Evolutionary conservation across 2,329 filamentous ascomycete genomes (phyloP), one percentile per base, ranked within the genome.

Genomic region (Aspergillus arachidicola): DNA sequence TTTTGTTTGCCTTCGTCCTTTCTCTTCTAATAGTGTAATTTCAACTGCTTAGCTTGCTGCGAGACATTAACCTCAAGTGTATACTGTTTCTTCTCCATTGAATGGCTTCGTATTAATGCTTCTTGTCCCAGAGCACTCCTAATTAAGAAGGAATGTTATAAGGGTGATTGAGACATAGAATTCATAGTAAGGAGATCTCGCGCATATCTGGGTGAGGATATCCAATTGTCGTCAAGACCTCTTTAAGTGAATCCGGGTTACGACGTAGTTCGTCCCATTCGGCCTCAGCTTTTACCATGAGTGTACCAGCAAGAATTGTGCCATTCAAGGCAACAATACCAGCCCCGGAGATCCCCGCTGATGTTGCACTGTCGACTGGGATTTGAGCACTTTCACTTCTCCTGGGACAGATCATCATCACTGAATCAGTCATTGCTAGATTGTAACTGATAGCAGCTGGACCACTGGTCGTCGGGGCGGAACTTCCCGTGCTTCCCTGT

Each of bases 261-360:
- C 70, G 64, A 36, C 78, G 75, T 43, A 88, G 68, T 41, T 76
- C 66, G 64, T 86, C 78, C 84, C 84, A 87, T 69, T 87, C 83
- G 10, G 77, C 78, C 68, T 84, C 76, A 7, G 80, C 75, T 72
- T 87, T 87, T 23, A 87, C 85, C 85, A 88, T 85, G 64, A 87
- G 73, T 4, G 85, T 87, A 1, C 84, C 85, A 1, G 80, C 85
- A 4, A 87, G 76, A 21, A 86, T 78, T 0, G 86, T 87, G 4
- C 86, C 86, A 64, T 88, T 87, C 41, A 87, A 69, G 10, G 82
- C 82, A 19, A 87, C 78, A 46, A 79, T 73, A 10, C 82, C 78
- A 2, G 71, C 71, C 7, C 75, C 74, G 1, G 58, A 65, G 6
- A 74, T 63, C 36, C 74, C 71, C 2, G 55, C 68, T 6, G 78